These are phyloP conservation scores for Boletus insuetus DNA, from an alignment of 768 basidiomycete genomes.

Conservation along the genomic window DNA sequence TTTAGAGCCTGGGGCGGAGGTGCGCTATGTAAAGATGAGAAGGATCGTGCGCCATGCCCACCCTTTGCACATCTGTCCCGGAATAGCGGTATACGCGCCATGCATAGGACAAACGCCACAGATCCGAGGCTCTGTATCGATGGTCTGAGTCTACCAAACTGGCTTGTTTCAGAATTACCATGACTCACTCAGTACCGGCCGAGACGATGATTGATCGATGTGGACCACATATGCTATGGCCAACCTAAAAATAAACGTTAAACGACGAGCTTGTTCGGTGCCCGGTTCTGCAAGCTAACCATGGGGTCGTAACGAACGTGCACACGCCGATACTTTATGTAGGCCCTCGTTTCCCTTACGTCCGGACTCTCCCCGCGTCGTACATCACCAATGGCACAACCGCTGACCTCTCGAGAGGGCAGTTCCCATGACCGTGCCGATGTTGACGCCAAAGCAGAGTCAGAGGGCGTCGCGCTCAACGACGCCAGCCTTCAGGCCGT, in stretches of 20 bases:
- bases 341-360: background rate
- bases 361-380: background rate
- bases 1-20: no score
- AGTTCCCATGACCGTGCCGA: conserved; percentile 2
- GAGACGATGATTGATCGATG: no score
- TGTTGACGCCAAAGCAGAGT: conserved; percentile 1
- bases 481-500: background rate
- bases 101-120: no score
- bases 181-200: no score
- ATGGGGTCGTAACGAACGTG: conserved; percentile 14
- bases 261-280: background rate
- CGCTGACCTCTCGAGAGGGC: background rate
- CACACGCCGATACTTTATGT: background rate
- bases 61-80: no score
- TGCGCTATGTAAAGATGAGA: no score
- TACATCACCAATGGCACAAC: conserved; percentile 6
- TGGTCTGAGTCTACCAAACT: no score
- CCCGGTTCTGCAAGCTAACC: background rate
- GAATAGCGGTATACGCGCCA: no score
- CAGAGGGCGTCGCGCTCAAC: background rate
- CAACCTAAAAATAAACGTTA: background rate
- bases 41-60: no score
- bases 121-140: no score
- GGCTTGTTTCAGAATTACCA: no score
- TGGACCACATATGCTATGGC: no score